Percentiles rank a stretch among this genome's conserved stretches.
These are phyloP conservation scores for Mallotus japonicus DNA, from an alignment of 441 rosid species.

Conservation along the genomic window DNA sequence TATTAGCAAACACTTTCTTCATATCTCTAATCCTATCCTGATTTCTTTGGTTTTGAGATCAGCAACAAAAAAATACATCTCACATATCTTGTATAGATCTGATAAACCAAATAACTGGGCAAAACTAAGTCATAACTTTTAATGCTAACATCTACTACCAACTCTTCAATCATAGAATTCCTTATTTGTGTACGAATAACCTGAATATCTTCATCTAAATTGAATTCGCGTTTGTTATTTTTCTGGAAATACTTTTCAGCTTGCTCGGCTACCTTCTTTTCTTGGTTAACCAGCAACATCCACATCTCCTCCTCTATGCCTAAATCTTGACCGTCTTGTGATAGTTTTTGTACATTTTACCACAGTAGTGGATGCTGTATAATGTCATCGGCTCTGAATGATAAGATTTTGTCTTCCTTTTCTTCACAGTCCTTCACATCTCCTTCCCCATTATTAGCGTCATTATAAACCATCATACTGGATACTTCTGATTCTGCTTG, in stretches of 20 bases:
- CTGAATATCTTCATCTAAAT: slow-evolving; percentile 56
- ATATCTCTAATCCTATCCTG: not conserved
- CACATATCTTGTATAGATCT: slow-evolving; percentile 16
- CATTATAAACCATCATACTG: slow-evolving; percentile 59
- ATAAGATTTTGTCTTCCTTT: slow-evolving; percentile 27
- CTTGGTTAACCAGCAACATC: slow-evolving; percentile 42
- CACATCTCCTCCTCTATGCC: slow-evolving; percentile 51
- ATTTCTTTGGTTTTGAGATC: not conserved
- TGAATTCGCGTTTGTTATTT: slow-evolving; percentile 55
- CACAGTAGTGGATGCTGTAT: slow-evolving; percentile 37
- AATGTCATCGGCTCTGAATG: slow-evolving; percentile 38
- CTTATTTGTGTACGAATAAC: slow-evolving; percentile 58
- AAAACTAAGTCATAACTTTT: slow-evolving; percentile 25
- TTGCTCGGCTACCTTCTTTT: slow-evolving; percentile 42
- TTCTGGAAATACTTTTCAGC: slow-evolving; percentile 41
- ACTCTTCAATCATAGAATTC: slow-evolving; percentile 61
- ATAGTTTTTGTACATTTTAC: slow-evolving; percentile 47
- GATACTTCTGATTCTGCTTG: slow-evolving; percentile 51
- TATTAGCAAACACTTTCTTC: not conserved
- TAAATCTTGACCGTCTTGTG: slow-evolving; percentile 37
- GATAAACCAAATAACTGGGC: not conserved
- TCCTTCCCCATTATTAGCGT: slow-evolving; percentile 42
- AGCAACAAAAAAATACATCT: not conserved
- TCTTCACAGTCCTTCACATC: slow-evolving; percentile 28
- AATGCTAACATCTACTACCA: slow-evolving; percentile 53